phyloP scores from a whole-genome alignment of 2,329 filamentous ascomycete species.

The Pseudogymnoascus sp. region DNA sequence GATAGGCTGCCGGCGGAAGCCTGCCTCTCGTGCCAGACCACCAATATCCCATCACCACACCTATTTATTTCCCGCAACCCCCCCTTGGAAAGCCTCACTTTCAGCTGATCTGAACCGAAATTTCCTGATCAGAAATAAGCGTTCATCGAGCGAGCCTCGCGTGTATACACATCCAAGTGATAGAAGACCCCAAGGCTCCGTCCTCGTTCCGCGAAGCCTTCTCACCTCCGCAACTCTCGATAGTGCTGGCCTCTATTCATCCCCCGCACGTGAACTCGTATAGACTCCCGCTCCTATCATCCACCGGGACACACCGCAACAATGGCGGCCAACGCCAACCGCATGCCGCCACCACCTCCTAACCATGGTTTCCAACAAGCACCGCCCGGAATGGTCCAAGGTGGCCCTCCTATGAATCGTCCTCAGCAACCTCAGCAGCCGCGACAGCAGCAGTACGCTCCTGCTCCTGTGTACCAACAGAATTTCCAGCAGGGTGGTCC shows the following conservation, averaged over 20 bases:
- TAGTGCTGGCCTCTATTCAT: neutral
- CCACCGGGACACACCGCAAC: neutral
- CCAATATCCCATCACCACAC: slow-evolving; percentile 4
- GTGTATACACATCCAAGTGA: slow-evolving; percentile 1
- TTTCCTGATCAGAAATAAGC: neutral
- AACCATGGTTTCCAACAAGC: neutral
- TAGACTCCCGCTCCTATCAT: neutral
- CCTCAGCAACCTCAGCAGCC: slow-evolving; percentile 13
- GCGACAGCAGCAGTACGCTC: neutral
- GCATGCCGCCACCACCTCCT: neutral
- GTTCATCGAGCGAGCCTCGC: neutral
- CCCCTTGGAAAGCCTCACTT: neutral
- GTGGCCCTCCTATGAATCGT: neutral
- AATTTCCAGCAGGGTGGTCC: neutral
- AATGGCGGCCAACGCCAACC: neutral
- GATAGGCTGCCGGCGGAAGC: slow-evolving; percentile 6
- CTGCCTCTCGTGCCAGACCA: slow-evolving; percentile 1
- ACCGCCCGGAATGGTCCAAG: neutral
- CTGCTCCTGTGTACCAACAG: neutral
- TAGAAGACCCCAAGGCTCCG: slow-evolving; percentile 2
- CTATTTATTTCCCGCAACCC: slow-evolving; percentile 3
- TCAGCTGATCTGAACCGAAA: neutral
- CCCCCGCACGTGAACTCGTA: neutral
- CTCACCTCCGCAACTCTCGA: neutral
- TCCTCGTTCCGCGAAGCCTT: neutral